Conservation (phyloP, 495 filamentous ascomycete species). For the Hypoxylon fragiforme region DNA sequence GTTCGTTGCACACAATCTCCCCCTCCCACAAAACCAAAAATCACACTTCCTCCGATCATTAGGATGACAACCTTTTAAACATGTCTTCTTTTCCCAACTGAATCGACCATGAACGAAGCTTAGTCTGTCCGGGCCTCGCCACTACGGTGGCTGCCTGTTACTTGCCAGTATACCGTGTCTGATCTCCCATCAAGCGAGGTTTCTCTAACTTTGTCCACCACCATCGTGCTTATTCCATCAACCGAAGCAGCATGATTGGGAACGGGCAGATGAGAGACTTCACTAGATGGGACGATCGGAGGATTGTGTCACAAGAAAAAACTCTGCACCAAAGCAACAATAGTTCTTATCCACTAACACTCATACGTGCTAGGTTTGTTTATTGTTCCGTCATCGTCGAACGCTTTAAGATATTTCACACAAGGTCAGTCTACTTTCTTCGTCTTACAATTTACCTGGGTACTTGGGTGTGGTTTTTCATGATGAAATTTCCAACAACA, state of each 20-base stretch:
- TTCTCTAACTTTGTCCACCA: not conserved
- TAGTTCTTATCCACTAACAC: not conserved
- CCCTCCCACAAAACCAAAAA: too few species aligned
- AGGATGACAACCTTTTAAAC: constrained; percentile 78
- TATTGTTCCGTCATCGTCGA: not conserved
- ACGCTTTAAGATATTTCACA: not conserved
- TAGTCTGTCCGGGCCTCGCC: constrained; percentile 67
- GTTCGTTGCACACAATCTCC: too few species aligned
- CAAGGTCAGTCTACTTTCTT: constrained; percentile 28
- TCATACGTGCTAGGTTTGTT: not conserved
- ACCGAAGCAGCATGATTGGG: too few species aligned
- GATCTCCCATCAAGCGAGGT: constrained; percentile 46
- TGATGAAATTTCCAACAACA: constrained; percentile 63
- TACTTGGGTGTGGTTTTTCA: constrained; percentile 26
- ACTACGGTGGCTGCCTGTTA: constrained; percentile 77
- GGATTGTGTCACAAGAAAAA: not conserved
- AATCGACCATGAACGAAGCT: constrained; percentile 91
- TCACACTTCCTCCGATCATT: constrained; percentile 41
- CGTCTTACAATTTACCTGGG: not conserved
- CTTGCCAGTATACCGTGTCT: constrained; percentile 98
- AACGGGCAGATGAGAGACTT: too few species aligned
- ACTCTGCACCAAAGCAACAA: too few species aligned
- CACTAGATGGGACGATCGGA: constrained; percentile 4
- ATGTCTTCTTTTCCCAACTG: constrained; percentile 91
- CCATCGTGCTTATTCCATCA: not conserved